Conservation (phyloP, 768 basidiomycete genomes). For the Galerina marginata region DNA sequence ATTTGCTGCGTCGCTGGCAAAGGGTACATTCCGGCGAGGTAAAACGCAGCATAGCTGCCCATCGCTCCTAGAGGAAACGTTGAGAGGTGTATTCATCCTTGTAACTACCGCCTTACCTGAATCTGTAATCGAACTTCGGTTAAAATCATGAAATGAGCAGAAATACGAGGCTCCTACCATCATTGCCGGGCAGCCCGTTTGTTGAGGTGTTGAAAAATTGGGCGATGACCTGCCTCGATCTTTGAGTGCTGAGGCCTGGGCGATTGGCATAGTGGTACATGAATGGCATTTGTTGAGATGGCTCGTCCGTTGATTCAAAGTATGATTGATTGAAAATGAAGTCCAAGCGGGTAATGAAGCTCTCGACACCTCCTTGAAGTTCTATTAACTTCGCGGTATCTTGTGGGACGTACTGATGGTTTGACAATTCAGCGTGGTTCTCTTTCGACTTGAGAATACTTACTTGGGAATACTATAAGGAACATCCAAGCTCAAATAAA, state of each 20-base stretch:
- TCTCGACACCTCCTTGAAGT: slow-evolving; percentile 61
- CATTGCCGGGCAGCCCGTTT: slow-evolving; percentile 67
- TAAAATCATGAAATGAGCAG: background rate
- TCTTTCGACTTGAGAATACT: slow-evolving; percentile 5
- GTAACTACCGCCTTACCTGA: slow-evolving; percentile 21
- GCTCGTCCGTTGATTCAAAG: slow-evolving; percentile 68
- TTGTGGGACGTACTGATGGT: slow-evolving; percentile 60
- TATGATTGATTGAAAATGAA: slow-evolving; percentile 66
- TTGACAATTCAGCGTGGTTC: background rate
- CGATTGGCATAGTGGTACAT: slow-evolving; percentile 74
- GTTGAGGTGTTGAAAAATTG: slow-evolving; percentile 60
- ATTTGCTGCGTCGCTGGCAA: slow-evolving; percentile 65
- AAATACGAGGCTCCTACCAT: slow-evolving; percentile 45
- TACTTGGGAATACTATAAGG: slow-evolving; percentile 60
- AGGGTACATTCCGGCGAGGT: slow-evolving; percentile 65
- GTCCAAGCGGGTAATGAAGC: slow-evolving; percentile 59
- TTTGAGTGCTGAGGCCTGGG: slow-evolving; percentile 62
- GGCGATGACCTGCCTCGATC: slow-evolving; percentile 59
- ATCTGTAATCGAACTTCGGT: slow-evolving; percentile 19
- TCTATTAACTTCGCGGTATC: slow-evolving; percentile 66
- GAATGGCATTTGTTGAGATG: slow-evolving; percentile 70
- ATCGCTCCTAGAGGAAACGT: slow-evolving; percentile 51
- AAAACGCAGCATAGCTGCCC: slow-evolving; percentile 66
- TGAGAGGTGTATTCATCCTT: background rate
- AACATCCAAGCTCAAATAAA: background rate